Percentiles rank a stretch among this genome's conserved stretches.
Evolutionary conservation across 177 flowering plant genomes (phyloP).

Genomic region (Vitis hybrid): DNA sequence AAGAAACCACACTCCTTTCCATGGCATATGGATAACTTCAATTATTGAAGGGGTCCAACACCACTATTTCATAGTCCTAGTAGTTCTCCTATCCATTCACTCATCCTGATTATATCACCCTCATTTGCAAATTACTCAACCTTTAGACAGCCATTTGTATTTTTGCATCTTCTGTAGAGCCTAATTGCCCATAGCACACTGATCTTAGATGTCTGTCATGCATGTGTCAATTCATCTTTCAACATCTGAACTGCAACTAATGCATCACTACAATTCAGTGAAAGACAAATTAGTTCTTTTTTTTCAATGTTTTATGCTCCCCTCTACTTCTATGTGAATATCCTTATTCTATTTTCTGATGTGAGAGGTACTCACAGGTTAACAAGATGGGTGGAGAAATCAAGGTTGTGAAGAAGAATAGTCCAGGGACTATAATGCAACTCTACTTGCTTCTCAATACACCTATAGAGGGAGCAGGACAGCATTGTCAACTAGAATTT

Average conservation of each 20-base stretch:
- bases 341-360: conserved; percentile 3
- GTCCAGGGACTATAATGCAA: conserved; percentile 83
- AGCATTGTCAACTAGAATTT: conserved; percentile 39
- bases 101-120: no score
- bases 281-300: neutral
- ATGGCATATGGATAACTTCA: neutral
- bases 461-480: conserved; percentile 41
- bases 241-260: no score
- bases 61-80: no score
- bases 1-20: neutral
- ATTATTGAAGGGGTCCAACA: neutral
- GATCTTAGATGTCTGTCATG: no score
- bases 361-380: conserved; percentile 46
- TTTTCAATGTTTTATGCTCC: neutral
- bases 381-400: conserved; percentile 96
- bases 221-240: no score
- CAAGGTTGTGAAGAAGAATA: conserved; percentile 77
- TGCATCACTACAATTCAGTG: no score
- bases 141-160: no score
- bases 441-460: conserved; percentile 62
- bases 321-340: neutral
- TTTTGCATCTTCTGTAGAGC: neutral
- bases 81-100: no score
- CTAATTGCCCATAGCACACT: neutral
- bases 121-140: no score